Conservation (phyloP, 306 rosid species). For the Cicer yamashitae region DNA sequence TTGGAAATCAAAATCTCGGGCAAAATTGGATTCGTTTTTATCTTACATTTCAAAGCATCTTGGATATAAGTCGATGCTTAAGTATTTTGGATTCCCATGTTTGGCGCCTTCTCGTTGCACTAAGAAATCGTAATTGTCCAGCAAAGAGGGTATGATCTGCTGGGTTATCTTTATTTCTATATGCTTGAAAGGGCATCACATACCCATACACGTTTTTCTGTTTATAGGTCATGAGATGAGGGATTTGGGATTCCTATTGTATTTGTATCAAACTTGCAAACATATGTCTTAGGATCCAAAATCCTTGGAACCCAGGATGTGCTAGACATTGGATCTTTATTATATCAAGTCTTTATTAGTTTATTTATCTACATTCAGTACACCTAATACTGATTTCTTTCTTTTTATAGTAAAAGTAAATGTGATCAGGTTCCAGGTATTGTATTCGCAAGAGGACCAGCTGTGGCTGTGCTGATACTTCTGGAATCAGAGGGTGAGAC, state of each 20-base stretch:
- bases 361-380: slow-evolving; percentile 28
- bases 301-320: slow-evolving; percentile 20
- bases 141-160: slow-evolving; percentile 27
- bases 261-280: slow-evolving; percentile 16
- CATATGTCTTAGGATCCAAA: slow-evolving; percentile 10
- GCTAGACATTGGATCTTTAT: neutral
- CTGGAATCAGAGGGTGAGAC: slow-evolving; percentile 80
- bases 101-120: slow-evolving; percentile 7
- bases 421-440: slow-evolving; percentile 86
- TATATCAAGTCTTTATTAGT: neutral
- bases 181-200: slow-evolving; percentile 17
- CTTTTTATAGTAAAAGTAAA: slow-evolving; percentile 53
- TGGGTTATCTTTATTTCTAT: slow-evolving; percentile 10
- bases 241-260: slow-evolving; percentile 24
- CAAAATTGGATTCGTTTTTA: neutral
- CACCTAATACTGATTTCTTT: slow-evolving; percentile 46
- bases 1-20: slow-evolving; percentile 18
- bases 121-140: slow-evolving; percentile 24
- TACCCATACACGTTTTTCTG: neutral
- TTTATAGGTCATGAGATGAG: neutral
- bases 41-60: neutral
- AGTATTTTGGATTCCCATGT: slow-evolving; percentile 33
- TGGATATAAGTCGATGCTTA: neutral
- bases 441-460: slow-evolving; percentile 97
- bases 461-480: slow-evolving; percentile 84